Percentiles rank a stretch among this genome's conserved stretches.
Evolutionary conservation across 352 stramenopile genomes (phyloP).

Genomic region (Phytophthora pluvialis): DNA sequence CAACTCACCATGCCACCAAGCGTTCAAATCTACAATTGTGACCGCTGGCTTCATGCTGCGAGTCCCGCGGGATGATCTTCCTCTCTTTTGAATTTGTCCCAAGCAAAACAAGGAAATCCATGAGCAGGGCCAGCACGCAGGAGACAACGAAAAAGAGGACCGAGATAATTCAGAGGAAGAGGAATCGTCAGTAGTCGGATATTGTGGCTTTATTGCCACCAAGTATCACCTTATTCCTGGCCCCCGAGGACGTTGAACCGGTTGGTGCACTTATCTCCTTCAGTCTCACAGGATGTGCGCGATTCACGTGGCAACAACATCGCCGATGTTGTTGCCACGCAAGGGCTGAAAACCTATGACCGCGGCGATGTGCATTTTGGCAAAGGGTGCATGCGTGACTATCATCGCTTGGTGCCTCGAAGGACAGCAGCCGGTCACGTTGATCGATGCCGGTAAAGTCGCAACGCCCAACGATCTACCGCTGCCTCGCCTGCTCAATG

Average conservation of each 20-base stretch:
- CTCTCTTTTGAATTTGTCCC: conserved; percentile 12
- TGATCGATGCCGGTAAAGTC: conserved; percentile 9
- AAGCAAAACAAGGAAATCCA: conserved; percentile 2
- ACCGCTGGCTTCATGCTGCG: conserved; percentile 16
- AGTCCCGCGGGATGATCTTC: conserved; percentile 9
- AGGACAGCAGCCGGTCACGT: conserved; percentile 8
- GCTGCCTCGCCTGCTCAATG: conserved; percentile 26
- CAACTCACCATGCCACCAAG: conserved; percentile 12
- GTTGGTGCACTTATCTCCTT: conserved; percentile 17
- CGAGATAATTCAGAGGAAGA: background rate
- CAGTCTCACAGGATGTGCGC: conserved; percentile 27
- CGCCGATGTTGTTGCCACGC: conserved; percentile 27
- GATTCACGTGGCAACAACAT: background rate
- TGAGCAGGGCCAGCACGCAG: conserved; percentile 1
- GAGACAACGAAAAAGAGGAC: background rate
- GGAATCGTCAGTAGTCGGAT: conserved; percentile 13
- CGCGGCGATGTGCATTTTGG: conserved; percentile 26
- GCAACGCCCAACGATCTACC: conserved; percentile 6
- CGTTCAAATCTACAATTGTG: conserved; percentile 25
- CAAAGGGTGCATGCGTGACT: conserved; percentile 30
- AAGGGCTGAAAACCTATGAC: conserved; percentile 27
- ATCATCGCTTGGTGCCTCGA: conserved; percentile 22
- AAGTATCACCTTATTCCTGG: conserved; percentile 25
- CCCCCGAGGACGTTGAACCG: conserved; percentile 33
- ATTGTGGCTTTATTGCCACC: conserved; percentile 26